Conservation (phyloP, 2,329 filamentous ascomycete species). For the Aspergillus bombycis region DNA sequence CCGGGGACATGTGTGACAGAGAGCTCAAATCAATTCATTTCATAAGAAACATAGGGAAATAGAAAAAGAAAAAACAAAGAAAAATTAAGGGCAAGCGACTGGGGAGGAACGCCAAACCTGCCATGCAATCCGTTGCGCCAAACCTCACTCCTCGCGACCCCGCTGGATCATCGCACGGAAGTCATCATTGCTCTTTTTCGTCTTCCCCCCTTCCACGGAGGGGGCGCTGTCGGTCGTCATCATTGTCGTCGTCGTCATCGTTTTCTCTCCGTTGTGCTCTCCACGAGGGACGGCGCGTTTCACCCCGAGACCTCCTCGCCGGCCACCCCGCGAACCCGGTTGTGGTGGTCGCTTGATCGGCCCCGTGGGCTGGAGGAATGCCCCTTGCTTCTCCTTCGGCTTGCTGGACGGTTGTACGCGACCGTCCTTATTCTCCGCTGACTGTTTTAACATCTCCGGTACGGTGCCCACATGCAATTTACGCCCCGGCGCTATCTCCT, state of each 20-base stretch:
- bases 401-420: conserved; percentile 35
- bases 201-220: conserved; percentile 25
- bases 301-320: conserved; percentile 54
- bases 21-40: not conserved
- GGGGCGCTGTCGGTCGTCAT: conserved; percentile 25
- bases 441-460: conserved; percentile 52
- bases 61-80: conserved; percentile 16
- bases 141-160: conserved; percentile 33
- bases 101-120: conserved; percentile 30
- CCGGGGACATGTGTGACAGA: conserved; percentile 5
- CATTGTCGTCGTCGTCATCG: conserved; percentile 27
- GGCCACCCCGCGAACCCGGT: conserved; percentile 45
- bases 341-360: conserved; percentile 52
- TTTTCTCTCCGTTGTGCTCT: conserved; percentile 29
- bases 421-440: conserved; percentile 45
- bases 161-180: conserved; percentile 59
- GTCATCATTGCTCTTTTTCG: conserved; percentile 60
- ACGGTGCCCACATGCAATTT: conserved; percentile 55
- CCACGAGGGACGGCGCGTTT: conserved; percentile 38
- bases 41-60: conserved; percentile 8
- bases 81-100: conserved; percentile 4
- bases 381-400: conserved; percentile 35
- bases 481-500: conserved; percentile 49
- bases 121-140: conserved; percentile 27
- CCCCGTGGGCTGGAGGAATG: conserved; percentile 35